A percentile compares a stretch with the other conserved stretches of the same genome.
These are phyloP conservation scores for Saccharomyces eubayanus DNA, from an alignment of 805 yeast species.

Conservation along the genomic window DNA sequence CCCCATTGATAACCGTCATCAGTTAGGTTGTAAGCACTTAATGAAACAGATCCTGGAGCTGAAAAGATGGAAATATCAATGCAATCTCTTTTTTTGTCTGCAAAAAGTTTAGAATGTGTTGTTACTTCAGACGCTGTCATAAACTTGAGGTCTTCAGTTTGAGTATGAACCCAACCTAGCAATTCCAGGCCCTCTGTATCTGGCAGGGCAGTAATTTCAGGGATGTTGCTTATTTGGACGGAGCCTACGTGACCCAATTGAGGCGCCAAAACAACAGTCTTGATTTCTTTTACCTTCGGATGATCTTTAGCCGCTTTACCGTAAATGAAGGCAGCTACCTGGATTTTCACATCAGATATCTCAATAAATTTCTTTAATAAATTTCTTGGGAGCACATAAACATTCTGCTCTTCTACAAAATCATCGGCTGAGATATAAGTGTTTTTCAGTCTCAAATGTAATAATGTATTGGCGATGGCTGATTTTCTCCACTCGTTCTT, in stretches of 20 bases:
- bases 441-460: constrained; percentile 67
- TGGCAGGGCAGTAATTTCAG: constrained; percentile 21
- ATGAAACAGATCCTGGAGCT: constrained; percentile 76
- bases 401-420: constrained; percentile 46
- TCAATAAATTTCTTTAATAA: constrained; percentile 67
- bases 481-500: constrained; percentile 85
- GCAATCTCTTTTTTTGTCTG: constrained; percentile 32
- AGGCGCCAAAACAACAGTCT: constrained; percentile 70
- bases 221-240: constrained; percentile 48
- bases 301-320: constrained; percentile 75
- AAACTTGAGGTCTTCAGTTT: constrained; percentile 52
- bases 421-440: constrained; percentile 66
- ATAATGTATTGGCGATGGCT: constrained; percentile 68
- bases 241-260: constrained; percentile 70
- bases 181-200: constrained; percentile 56
- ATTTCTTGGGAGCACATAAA: constrained; percentile 78
- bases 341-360: constrained; percentile 72
- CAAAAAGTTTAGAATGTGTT: constrained; percentile 39
- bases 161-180: constrained; percentile 93
- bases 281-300: constrained; percentile 66
- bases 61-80: constrained; percentile 60
- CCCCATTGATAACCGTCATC: constrained; percentile 80
- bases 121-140: constrained; percentile 68
- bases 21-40: constrained; percentile 55
- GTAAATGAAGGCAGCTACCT: constrained; percentile 71